A percentile compares a stretch with the other conserved stretches of the same genome.
Evolutionary conservation across 768 basidiomycete species (phyloP).

Genomic region (Holtermannia corniformis): DNA sequence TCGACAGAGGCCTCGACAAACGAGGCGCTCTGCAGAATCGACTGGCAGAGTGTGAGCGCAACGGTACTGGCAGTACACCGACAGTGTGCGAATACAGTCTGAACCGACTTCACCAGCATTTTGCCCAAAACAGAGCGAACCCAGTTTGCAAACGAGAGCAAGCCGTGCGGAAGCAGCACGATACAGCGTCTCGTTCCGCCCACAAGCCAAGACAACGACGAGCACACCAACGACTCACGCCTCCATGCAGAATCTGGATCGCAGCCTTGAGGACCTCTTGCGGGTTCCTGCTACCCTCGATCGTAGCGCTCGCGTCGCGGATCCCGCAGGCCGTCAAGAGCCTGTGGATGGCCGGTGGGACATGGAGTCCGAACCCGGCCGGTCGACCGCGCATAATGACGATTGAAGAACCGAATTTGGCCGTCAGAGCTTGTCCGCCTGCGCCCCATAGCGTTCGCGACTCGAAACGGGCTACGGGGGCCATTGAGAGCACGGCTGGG

Average conservation of each 20-base stretch:
- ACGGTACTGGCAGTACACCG: too few species aligned
- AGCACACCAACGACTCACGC: constrained; percentile 69
- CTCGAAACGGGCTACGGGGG: constrained; percentile 89
- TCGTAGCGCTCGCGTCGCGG: constrained; percentile 88
- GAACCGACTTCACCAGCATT: too few species aligned
- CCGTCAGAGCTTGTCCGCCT: constrained; percentile 51
- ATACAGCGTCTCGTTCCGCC: too few species aligned
- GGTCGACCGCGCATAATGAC: constrained; percentile 58
- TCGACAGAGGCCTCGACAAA: too few species aligned
- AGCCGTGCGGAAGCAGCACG: too few species aligned
- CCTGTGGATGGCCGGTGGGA: constrained; percentile 75
- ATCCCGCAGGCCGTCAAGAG: constrained; percentile 89
- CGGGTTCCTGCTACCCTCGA: constrained; percentile 83
- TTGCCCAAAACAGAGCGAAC: too few species aligned
- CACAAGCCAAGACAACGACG: too few species aligned
- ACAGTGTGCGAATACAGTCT: too few species aligned
- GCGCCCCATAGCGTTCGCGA: constrained; percentile 82
- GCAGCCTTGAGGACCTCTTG: constrained; percentile 77
- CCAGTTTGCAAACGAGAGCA: too few species aligned
- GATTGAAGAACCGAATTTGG: constrained; percentile 74
- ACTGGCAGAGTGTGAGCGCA: too few species aligned
- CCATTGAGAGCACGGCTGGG: constrained; percentile 76
- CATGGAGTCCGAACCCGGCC: constrained; percentile 81
- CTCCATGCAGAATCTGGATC: constrained; percentile 73
- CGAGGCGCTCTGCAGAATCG: too few species aligned